Percentiles rank a stretch among this genome's conserved stretches.
phyloP scores from a whole-genome alignment of 1,284 basidiomycete species.

The Ganoderma lingzhi region DNA sequence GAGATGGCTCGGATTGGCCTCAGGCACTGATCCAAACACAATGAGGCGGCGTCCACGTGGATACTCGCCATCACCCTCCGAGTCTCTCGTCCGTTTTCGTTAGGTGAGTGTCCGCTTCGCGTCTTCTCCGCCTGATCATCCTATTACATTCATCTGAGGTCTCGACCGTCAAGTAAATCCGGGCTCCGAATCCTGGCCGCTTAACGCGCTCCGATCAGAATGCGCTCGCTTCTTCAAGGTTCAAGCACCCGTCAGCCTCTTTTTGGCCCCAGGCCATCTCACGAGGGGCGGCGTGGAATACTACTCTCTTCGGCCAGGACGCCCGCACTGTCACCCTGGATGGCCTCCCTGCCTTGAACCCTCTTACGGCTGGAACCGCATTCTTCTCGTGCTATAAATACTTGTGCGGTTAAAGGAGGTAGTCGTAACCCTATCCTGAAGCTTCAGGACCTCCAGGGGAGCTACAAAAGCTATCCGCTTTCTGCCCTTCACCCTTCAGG shows the following conservation, averaged over 20 bases:
- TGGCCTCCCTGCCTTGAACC: constrained; percentile 5
- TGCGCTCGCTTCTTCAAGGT: not conserved
- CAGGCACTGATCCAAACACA: constrained; percentile 7
- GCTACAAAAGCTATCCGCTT: not conserved
- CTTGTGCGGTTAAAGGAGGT: not conserved
- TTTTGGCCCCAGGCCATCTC: constrained; percentile 5
- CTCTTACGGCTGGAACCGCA: not conserved
- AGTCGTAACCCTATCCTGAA: not conserved
- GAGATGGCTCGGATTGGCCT: not conserved
- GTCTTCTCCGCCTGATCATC: constrained; percentile 3
- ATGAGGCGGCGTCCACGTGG: constrained; percentile 20
- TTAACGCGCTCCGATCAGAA: constrained; percentile 1
- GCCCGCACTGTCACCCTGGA: constrained; percentile 3
- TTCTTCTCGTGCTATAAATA: constrained; percentile 9
- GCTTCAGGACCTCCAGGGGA: not conserved
- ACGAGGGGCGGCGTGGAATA: constrained; percentile 6
- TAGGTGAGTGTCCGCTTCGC: constrained; percentile 4
- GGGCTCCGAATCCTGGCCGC: not conserved
- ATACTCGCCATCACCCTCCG: constrained; percentile 15
- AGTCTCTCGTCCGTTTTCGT: constrained; percentile 13
- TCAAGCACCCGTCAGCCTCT: constrained; percentile 23
- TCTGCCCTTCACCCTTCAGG: not conserved
- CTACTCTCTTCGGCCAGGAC: constrained; percentile 15
- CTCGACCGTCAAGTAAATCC: not conserved
- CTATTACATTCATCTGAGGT: not conserved